Evolutionary conservation across 2,329 filamentous ascomycete species (phyloP).

Genomic region (Tolypocladium amazonense): DNA sequence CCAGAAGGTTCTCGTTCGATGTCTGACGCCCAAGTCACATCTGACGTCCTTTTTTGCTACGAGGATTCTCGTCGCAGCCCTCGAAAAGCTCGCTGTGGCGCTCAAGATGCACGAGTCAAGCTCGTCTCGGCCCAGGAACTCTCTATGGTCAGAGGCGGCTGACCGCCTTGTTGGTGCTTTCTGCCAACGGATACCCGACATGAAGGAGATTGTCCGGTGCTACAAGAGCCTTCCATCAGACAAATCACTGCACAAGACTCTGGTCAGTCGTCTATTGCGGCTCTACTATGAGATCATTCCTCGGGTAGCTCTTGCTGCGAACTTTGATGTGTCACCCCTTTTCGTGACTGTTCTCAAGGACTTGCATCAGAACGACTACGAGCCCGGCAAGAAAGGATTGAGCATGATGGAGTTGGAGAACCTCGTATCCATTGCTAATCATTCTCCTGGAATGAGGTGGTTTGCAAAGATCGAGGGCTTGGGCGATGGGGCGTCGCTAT

Average conservation of each 20-base stretch:
- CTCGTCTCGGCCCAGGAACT: conserved; percentile 22
- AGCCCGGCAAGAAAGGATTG: conserved; percentile 40
- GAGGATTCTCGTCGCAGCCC: conserved; percentile 65
- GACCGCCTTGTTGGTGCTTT: conserved; percentile 64
- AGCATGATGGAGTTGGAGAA: conserved; percentile 69
- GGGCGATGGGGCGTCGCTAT: conserved; percentile 29
- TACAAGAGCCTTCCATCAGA: conserved; percentile 60
- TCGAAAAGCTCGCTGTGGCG: conserved; percentile 64
- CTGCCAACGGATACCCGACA: conserved; percentile 64
- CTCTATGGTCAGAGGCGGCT: conserved; percentile 59
- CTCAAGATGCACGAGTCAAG: conserved; percentile 47
- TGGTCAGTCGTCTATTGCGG: conserved; percentile 64
- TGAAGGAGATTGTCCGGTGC: conserved; percentile 68
- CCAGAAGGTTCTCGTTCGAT: conserved; percentile 68
- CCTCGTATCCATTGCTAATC: conserved; percentile 67
- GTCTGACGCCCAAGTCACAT: conserved; percentile 65
- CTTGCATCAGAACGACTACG: conserved; percentile 43
- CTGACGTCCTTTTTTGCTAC: conserved; percentile 78
- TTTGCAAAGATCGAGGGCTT: conserved; percentile 63
- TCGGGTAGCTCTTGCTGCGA: conserved; percentile 67
- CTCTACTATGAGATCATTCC: conserved; percentile 82
- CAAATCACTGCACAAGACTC: conserved; percentile 66
- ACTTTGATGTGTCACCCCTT: conserved; percentile 75
- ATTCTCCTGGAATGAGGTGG: conserved; percentile 82
- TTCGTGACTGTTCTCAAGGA: conserved; percentile 58